Percentiles rank a stretch among this genome's conserved stretches.
These are phyloP conservation scores for Carex kokanica DNA, from an alignment of 176 grass and related monocot species.

Conservation along the genomic window DNA sequence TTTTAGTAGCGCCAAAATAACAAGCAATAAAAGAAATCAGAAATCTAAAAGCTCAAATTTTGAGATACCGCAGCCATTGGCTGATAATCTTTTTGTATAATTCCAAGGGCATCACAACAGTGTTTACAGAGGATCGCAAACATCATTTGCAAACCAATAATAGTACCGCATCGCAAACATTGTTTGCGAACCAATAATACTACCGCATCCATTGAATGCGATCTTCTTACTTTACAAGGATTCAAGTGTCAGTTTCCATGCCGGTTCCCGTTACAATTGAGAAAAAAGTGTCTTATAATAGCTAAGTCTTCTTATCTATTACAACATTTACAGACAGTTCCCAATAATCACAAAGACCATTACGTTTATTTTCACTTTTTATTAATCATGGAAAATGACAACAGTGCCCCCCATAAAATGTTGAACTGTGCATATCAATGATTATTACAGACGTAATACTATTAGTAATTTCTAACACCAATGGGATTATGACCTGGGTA, in stretches of 20 bases:
- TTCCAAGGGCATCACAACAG: neutral
- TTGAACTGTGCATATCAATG: neutral
- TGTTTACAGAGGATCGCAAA: neutral
- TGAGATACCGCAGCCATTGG: neutral
- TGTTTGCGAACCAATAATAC: neutral
- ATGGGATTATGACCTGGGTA: neutral
- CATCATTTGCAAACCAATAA: no score
- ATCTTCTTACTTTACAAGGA: neutral
- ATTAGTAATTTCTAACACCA: neutral
- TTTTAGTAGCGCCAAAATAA: neutral
- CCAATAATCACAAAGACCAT: neutral
- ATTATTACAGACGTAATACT: neutral
- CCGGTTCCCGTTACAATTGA: neutral
- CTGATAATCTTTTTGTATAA: neutral
- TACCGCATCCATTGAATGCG: neutral
- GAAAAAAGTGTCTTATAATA: neutral
- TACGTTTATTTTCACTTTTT: neutral
- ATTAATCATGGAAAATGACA: constrained; percentile 5
- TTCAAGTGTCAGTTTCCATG: neutral
- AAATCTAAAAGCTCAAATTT: neutral
- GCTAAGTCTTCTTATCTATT: neutral
- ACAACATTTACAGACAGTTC: neutral
- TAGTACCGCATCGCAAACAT: no score
- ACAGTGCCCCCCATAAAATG: neutral
- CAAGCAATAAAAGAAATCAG: neutral